Evolutionary conservation across 192 early-diverging fungal species (phyloP).

Genomic region (Backusella macrospora): DNA sequence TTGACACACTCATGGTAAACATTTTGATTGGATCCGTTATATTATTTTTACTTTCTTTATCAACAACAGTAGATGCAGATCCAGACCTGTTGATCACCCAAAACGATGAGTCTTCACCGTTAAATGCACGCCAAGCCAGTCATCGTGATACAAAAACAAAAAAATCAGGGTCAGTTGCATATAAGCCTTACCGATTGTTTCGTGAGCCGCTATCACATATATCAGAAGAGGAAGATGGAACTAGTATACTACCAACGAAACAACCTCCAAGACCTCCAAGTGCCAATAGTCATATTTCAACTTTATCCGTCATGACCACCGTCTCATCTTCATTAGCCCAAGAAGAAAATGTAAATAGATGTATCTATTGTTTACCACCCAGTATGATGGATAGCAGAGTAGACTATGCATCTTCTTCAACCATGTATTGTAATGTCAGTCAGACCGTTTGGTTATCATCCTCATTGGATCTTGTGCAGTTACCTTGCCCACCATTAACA

Average conservation of each 20-base stretch:
- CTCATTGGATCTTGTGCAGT: conserved; percentile 2
- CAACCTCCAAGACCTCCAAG: not conserved
- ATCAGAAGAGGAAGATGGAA: conserved; percentile 30
- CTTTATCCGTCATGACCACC: not conserved
- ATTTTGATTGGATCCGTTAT: conserved; percentile 22
- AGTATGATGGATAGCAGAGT: not conserved
- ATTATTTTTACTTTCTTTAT: conserved; percentile 27
- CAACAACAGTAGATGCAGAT: conserved; percentile 8
- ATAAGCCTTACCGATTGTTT: conserved; percentile 33
- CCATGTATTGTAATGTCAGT: not conserved
- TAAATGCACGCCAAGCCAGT: conserved; percentile 6
- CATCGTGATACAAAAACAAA: not conserved
- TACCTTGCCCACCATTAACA: not conserved
- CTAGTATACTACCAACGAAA: not conserved
- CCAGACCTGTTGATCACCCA: not conserved
- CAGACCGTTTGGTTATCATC: not conserved
- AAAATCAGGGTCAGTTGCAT: conserved; percentile 3
- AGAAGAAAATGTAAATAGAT: not conserved
- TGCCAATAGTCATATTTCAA: not conserved
- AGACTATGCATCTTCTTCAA: not conserved
- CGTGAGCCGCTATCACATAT: conserved; percentile 29
- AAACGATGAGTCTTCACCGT: conserved; percentile 19
- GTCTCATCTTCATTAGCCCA: not conserved
- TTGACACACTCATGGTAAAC: conserved; percentile 31
- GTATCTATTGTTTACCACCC: conserved; percentile 4